phyloP scores from a whole-genome alignment of 2,329 filamentous ascomycete genomes.

The Coniochaeta sp. region DNA sequence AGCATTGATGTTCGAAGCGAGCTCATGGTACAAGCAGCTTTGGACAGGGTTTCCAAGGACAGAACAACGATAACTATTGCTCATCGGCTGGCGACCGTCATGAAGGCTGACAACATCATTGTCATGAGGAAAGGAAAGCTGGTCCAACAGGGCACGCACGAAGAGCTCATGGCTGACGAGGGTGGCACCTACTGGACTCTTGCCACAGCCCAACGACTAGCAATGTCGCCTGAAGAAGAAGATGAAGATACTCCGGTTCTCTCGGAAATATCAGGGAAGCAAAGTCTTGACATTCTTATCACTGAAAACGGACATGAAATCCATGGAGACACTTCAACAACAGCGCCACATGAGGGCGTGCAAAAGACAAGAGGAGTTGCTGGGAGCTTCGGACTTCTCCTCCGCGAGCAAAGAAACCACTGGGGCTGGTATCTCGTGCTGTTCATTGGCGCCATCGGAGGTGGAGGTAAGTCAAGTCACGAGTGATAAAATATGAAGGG shows the following conservation, averaged over 20 bases:
- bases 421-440: constrained; percentile 42
- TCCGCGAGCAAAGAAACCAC: constrained; percentile 43
- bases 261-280: constrained; percentile 23
- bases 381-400: constrained; percentile 43
- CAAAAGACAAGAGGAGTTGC: constrained; percentile 30
- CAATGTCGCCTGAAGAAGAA: constrained; percentile 28
- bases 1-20: constrained; percentile 43
- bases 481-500: no score
- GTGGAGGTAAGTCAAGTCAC: constrained; percentile 16
- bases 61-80: constrained; percentile 47
- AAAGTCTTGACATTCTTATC: constrained; percentile 27
- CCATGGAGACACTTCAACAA: background rate
- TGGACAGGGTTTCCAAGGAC: constrained; percentile 18
- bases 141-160: constrained; percentile 67
- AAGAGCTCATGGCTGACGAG: constrained; percentile 53
- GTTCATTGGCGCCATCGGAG: constrained; percentile 30
- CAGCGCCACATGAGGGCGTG: constrained; percentile 3
- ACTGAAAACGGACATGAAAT: constrained; percentile 19
- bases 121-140: constrained; percentile 64
- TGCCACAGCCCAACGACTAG: constrained; percentile 54
- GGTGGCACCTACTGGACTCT: constrained; percentile 58
- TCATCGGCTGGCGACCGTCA: constrained; percentile 64
- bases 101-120: constrained; percentile 69
- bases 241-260: constrained; percentile 23
- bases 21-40: constrained; percentile 19